Conservation (phyloP, 2,329 filamentous ascomycete species). For the Decorospora gaudefroyi region DNA sequence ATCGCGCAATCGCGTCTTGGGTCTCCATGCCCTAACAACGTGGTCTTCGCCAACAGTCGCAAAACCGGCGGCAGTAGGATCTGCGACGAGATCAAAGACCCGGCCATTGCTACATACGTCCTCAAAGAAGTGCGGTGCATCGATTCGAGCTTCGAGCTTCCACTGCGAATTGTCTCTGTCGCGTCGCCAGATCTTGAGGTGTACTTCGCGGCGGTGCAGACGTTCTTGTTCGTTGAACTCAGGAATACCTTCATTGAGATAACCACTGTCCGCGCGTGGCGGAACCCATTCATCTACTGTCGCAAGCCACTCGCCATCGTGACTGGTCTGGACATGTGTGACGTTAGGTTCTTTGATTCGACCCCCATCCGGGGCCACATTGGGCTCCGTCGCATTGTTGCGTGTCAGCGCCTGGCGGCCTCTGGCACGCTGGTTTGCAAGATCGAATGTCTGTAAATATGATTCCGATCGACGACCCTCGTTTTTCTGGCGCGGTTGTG, state of each 20-base stretch:
- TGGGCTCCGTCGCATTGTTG: conserved; percentile 82
- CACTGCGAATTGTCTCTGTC: conserved; percentile 61
- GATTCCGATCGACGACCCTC: conserved; percentile 52
- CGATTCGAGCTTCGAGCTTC: conserved; percentile 80
- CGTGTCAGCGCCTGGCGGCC: conserved; percentile 87
- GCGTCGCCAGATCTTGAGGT: conserved; percentile 89
- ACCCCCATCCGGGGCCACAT: conserved; percentile 71
- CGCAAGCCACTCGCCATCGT: conserved; percentile 85
- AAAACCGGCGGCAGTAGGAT: conserved; percentile 72
- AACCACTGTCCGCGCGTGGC: conserved; percentile 67
- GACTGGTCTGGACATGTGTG: conserved; percentile 73
- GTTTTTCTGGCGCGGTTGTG: conserved; percentile 49
- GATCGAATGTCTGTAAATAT: conserved; percentile 83
- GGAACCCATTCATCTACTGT: conserved; percentile 92
- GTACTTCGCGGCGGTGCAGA: conserved; percentile 67
- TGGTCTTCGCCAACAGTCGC: conserved; percentile 84
- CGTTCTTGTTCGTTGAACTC: conserved; percentile 52
- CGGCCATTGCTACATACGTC: conserved; percentile 56
- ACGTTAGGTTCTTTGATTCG: conserved; percentile 78
- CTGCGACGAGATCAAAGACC: conserved; percentile 73
- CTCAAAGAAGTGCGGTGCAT: conserved; percentile 71
- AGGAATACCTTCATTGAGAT: conserved; percentile 53
- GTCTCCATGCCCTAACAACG: conserved; percentile 78
- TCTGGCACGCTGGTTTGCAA: conserved; percentile 76
- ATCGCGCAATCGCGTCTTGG: conserved; percentile 69